Evolutionary conservation across 2,329 filamentous ascomycete genomes (phyloP), one percentile per base, ranked within the genome.

Genomic region (Phaeosphaeriaceae sp.): DNA sequence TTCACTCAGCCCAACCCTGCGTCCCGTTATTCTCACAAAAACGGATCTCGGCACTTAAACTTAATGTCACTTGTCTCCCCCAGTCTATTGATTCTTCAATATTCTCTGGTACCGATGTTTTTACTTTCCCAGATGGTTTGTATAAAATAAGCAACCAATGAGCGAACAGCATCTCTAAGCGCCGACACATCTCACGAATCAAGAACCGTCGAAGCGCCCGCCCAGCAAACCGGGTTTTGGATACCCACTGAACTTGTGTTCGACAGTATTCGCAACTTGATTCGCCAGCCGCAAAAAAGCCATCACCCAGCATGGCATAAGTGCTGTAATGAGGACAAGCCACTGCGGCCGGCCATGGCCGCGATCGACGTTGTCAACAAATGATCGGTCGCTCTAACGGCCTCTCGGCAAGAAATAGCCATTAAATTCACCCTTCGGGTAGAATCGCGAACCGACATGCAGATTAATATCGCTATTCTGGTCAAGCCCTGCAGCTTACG

Each of bases 131-230:
- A 21, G 21, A 6, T 42, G 18, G 8, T 18, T 42, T 28, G 32
- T 34, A 16, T 33, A 23, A 11, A 11, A 45, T 48, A 16, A n/a
- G 20, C 28, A 42, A 45, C 56, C 54, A 60, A 60, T 60, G 48
- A 58, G 26, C 33, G 20, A n/a, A 8, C 42, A 28, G 36, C 32
- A 40, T n/a, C 15, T 49, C 34, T 68, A 70, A 65, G 64, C 66
- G 67, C 67, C 63, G 51, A 66, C 52, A 56, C 62, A 26, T 55
- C 35, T 47, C 48, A 26, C 61, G 56, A 64, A 66, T 60, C 60
- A 64, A 35, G 48, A 54, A 28, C 51, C 34, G 39, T 55, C 55
- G 52, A 68, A 66, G 67, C 67, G 67, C 67, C 61, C 47, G 46
- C 35, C 39, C 50, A 56, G 51, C 58, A 52, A 52, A 35, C 42